These are phyloP conservation scores for Fraxinus baroniana DNA, from an alignment of 305 asterid species.

Conservation along the genomic window DNA sequence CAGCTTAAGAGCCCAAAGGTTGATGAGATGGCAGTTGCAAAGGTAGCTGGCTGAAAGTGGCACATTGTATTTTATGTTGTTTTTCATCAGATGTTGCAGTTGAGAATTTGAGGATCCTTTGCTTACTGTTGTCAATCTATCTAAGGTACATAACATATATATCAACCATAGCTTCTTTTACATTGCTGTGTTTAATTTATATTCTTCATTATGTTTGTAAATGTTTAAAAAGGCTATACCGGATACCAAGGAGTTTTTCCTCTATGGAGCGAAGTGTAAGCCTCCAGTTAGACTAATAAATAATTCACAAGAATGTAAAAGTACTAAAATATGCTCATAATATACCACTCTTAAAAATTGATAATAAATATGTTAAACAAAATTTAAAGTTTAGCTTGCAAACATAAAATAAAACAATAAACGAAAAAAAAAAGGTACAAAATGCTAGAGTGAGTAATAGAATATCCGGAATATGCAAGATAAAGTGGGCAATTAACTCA, in stretches of 20 bases:
- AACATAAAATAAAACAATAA: not conserved
- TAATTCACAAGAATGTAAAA: not conserved
- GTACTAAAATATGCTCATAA: not conserved
- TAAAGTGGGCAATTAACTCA: not conserved
- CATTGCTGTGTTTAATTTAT: not conserved
- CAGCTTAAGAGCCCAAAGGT: conserved; percentile 52
- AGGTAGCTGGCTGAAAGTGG: conserved; percentile 36
- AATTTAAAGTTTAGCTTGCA: not conserved
- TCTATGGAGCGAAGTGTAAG: not conserved
- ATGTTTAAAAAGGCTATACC: not conserved
- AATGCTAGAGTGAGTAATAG: not conserved
- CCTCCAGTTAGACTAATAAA: not conserved
- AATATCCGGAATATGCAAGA: not conserved
- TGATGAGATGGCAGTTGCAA: conserved; percentile 43
- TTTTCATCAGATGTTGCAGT: conserved; percentile 4
- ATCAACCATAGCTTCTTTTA: not conserved
- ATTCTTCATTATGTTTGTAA: not conserved
- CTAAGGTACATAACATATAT: not conserved
- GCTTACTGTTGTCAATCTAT: not conserved
- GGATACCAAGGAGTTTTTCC: not conserved
- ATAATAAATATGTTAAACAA: not conserved
- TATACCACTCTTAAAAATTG: not conserved
- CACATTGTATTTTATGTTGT: not conserved
- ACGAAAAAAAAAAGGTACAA: not conserved
- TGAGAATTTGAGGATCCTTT: not conserved